Base-by-base conservation (phyloP, 1,139 yeast species). In the Meyerozyma sp. region DNA sequence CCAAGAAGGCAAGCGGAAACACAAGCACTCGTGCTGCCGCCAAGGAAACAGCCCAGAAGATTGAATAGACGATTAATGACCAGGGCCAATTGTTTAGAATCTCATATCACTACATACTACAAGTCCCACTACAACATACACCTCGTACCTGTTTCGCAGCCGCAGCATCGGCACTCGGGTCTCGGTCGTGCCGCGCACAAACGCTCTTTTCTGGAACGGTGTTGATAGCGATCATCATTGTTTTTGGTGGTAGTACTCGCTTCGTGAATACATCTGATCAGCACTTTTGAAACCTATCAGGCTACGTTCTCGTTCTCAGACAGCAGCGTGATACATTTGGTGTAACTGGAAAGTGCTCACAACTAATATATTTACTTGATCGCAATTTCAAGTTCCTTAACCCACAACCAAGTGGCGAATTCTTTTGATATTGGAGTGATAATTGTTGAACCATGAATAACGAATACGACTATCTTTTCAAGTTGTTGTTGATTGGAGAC, bases 381-480 rank as follows among this genome's bases (percentile, higher is more conserved):
- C 14, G 34, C 34, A 30, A 30, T 30, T 30, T 30, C 34, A 30
- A 30, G 20, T 30, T n/a, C 29, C 29, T 27, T 11, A 10, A 27
- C 5, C 13, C 29, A 27, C 29, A 27, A 10, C 29, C 29, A 11
- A 27, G 29, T 27, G 29, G 29, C 29, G 13, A 27, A 27, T 27
- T n/a, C 29, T 10, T n/a, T 4, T 27, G 29, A n/a, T 27, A n/a
- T 11, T n/a, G 5, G 29, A 27, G 29, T n/a, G 6, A 30, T 18
- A 36, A 5, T 34, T 20, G 20, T 34, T 11, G 16, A 18, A 49
- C 42, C 42, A 84, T 84, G 90, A 84, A 83, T 68, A 82, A 84
- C 76, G 93, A 84, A 70, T 93, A 91, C 97, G 98, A 93, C 70
- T 93, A 89, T 66, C 80, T 93, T 62, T 93, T 93, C 75, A 93